These are phyloP conservation scores for Scutellaria galericulata DNA, from an alignment of 257 asterid genomes.

Conservation along the genomic window DNA sequence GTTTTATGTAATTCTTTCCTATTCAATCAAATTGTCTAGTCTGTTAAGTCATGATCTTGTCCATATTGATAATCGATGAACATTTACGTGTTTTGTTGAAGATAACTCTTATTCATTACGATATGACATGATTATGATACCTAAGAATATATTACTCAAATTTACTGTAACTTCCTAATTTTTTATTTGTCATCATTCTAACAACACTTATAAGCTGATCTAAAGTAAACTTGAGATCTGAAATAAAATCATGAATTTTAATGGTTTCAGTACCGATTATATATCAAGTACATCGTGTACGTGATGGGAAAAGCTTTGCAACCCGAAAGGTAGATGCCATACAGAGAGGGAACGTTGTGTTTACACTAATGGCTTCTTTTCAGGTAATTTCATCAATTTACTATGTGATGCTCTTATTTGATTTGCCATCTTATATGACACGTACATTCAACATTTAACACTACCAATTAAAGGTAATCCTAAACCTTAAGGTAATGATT, in stretches of 20 bases:
- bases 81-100: not conserved
- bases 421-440: conserved; percentile 12
- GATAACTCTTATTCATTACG: not conserved
- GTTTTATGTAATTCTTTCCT: conserved; percentile 4
- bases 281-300: conserved; percentile 88
- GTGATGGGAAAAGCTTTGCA: conserved; percentile 98
- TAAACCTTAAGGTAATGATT: conserved; percentile 1
- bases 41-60: conserved; percentile 6
- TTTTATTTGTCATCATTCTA: conserved; percentile 15
- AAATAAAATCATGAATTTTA: conserved; percentile 1
- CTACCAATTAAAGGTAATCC: conserved; percentile 8
- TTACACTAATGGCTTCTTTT: conserved; percentile 83
- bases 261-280: conserved; percentile 82
- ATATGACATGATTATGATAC: conserved; percentile 2
- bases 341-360: conserved; percentile 84
- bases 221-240: conserved; percentile 1
- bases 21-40: not conserved
- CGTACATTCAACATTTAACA: not conserved
- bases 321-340: conserved; percentile 96
- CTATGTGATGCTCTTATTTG: conserved; percentile 25
- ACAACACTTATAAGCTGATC: conserved; percentile 15
- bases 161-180: conserved; percentile 9
- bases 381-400: conserved; percentile 61
- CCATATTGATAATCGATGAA: not conserved
- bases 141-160: conserved; percentile 14